These are phyloP conservation scores for Ensete ventricosum DNA, from an alignment of 176 grass and related monocot species.

Conservation along the genomic window DNA sequence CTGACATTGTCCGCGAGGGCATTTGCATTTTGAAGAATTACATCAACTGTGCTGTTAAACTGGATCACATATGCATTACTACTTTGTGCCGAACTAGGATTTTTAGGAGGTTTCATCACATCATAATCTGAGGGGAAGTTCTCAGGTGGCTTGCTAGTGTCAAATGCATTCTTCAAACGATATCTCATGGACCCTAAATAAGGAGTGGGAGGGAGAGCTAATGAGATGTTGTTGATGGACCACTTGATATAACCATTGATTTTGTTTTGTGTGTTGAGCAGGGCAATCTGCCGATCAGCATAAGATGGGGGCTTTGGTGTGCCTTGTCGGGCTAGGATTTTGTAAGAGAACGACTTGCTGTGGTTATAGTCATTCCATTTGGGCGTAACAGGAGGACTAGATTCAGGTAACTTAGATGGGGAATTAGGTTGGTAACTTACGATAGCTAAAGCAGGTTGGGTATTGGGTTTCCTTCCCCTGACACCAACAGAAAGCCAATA, in stretches of 20 bases:
- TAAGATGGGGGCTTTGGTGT: constrained; percentile 34
- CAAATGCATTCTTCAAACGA: constrained; percentile 40
- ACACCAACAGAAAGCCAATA: constrained; percentile 73
- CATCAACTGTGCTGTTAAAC: constrained; percentile 37
- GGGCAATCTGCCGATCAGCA: constrained; percentile 40
- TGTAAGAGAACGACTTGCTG: constrained; percentile 65
- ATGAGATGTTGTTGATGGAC: constrained; percentile 76
- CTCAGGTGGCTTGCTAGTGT: constrained; percentile 29
- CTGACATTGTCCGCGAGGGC: constrained; percentile 21
- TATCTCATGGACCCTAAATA: constrained; percentile 67
- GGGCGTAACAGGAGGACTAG: constrained; percentile 38
- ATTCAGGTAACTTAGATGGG: constrained; percentile 31
- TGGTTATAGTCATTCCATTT: constrained; percentile 60
- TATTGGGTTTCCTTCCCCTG: constrained; percentile 53
- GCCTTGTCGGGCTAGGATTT: constrained; percentile 35
- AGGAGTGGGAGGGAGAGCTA: constrained; percentile 58
- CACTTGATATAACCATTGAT: constrained; percentile 49
- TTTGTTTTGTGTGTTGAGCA: constrained; percentile 79
- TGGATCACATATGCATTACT: constrained; percentile 21
- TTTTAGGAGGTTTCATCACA: constrained; percentile 40
- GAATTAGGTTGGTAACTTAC: constrained; percentile 55
- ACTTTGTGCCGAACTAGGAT: constrained; percentile 36
- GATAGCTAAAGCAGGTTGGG: constrained; percentile 50
- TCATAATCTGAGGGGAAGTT: constrained; percentile 43
- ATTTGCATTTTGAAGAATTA: constrained; percentile 81